phyloP scores from a whole-genome alignment of 1,284 basidiomycete species.

The Leccinum proliferum region DNA sequence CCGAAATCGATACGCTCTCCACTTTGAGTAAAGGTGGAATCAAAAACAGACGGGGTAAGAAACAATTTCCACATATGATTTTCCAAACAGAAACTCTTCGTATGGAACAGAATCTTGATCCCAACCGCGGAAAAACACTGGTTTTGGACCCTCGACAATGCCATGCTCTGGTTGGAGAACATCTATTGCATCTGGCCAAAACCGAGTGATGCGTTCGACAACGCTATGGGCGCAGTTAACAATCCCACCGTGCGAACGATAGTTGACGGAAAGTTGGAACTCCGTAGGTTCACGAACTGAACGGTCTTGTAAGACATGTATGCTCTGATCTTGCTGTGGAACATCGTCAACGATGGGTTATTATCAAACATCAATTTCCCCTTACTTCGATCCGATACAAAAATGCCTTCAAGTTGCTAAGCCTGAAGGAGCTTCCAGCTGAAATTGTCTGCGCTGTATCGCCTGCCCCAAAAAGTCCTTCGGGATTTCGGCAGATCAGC shows the following conservation, averaged over 20 bases:
- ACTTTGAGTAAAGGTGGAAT: constrained; percentile 23
- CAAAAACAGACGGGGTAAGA: constrained; percentile 1
- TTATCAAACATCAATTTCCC: background rate
- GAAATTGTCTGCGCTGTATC: constrained; percentile 78
- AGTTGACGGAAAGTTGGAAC: constrained; percentile 63
- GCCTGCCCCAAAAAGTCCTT: constrained; percentile 74
- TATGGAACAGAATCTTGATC: constrained; percentile 47
- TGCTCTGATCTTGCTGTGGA: constrained; percentile 18
- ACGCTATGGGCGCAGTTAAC: constrained; percentile 63
- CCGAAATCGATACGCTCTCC: constrained; percentile 57
- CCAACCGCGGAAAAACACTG: constrained; percentile 55
- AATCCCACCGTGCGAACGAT: constrained; percentile 67
- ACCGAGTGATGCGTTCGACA: constrained; percentile 51
- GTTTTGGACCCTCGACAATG: constrained; percentile 50
- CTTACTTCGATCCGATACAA: constrained; percentile 53
- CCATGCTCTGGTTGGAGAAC: constrained; percentile 52
- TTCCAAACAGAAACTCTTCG: constrained; percentile 53
- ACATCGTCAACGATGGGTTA: background rate
- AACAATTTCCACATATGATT: constrained; percentile 30
- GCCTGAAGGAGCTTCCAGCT: constrained; percentile 65
- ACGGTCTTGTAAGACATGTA: constrained; percentile 9
- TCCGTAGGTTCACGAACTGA: constrained; percentile 33
- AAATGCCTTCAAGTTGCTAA: constrained; percentile 67
- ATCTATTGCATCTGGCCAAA: constrained; percentile 69
- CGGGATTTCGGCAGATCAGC: constrained; percentile 52